Evolutionary conservation across 805 yeast species (phyloP).

Genomic region (Zygoascus tannicola): DNA sequence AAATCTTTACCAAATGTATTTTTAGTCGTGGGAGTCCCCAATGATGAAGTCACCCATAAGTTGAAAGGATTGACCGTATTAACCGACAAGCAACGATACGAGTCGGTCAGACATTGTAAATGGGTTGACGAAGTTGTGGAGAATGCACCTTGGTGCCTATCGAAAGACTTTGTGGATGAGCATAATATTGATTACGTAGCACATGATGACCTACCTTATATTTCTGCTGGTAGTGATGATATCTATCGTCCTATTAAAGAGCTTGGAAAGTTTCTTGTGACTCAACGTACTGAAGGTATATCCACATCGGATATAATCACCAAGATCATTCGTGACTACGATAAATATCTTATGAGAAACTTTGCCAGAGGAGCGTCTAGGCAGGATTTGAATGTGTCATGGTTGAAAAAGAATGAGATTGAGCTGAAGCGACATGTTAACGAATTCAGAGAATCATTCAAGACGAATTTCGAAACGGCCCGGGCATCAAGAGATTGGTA

Average conservation of each 20-base stretch:
- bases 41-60: constrained; percentile 82
- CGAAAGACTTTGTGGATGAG: constrained; percentile 64
- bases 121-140: constrained; percentile 98
- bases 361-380: constrained; percentile 97
- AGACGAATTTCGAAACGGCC: constrained; percentile 54
- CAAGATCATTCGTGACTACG: constrained; percentile 89
- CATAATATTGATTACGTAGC: constrained; percentile 94
- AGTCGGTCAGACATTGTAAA: constrained; percentile 82
- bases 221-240: constrained; percentile 79
- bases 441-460: constrained; percentile 82
- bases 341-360: constrained; percentile 91
- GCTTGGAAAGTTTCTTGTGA: constrained; percentile 81
- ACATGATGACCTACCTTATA: constrained; percentile 95
- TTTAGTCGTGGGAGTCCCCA: constrained; percentile 85
- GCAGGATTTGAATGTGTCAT: constrained; percentile 90
- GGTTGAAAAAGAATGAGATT: constrained; percentile 95
- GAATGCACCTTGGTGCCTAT: constrained; percentile 92
- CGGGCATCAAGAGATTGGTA: constrained; percentile 60
- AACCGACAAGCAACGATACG: constrained; percentile 78
- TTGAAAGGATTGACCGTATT: constrained; percentile 90
- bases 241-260: constrained; percentile 88
- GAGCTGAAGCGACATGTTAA: constrained; percentile 85
- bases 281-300: constrained; percentile 95
- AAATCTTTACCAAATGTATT: constrained; percentile 78
- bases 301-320: constrained; percentile 95